Conservation (phyloP, 2,329 filamentous ascomycete genomes). For the Exutisphaerella laricina region DNA sequence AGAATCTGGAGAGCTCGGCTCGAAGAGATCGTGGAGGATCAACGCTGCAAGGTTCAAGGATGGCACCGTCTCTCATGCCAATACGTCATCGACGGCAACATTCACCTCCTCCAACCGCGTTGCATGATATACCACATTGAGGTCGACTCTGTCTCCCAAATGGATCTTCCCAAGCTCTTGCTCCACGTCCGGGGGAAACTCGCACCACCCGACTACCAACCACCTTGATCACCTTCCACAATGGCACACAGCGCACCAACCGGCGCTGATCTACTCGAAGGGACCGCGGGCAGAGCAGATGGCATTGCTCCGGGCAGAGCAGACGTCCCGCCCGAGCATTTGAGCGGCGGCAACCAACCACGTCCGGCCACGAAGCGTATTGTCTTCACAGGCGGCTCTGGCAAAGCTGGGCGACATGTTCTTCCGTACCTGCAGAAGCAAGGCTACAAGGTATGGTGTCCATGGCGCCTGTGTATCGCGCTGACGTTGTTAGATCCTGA, state of each 20-base stretch:
- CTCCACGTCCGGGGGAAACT: too few relatives aligned
- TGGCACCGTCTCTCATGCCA: too few relatives aligned
- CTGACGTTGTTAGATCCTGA: slow-evolving; percentile 38
- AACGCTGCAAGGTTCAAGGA: neutral
- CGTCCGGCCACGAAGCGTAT: slow-evolving; percentile 36
- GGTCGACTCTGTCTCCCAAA: too few relatives aligned
- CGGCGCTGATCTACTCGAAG: neutral
- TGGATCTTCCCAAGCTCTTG: too few relatives aligned
- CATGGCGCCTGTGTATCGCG: neutral
- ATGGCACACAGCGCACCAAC: slow-evolving; percentile 3
- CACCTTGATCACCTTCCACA: too few relatives aligned
- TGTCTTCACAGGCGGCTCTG: slow-evolving; percentile 52
- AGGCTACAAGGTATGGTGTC: slow-evolving; percentile 39
- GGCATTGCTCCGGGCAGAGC: neutral
- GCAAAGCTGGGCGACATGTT: slow-evolving; percentile 52
- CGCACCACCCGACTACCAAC: too few relatives aligned
- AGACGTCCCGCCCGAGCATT: slow-evolving; percentile 2
- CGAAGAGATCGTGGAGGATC: neutral
- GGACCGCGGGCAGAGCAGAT: neutral
- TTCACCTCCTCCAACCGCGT: too few relatives aligned
- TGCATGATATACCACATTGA: too few relatives aligned
- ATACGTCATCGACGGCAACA: too few relatives aligned
- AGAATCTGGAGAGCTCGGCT: neutral
- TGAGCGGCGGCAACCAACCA: neutral
- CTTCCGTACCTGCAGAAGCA: slow-evolving; percentile 48